Conservation (phyloP, 768 basidiomycete genomes). For the Suillus subluteus region DNA sequence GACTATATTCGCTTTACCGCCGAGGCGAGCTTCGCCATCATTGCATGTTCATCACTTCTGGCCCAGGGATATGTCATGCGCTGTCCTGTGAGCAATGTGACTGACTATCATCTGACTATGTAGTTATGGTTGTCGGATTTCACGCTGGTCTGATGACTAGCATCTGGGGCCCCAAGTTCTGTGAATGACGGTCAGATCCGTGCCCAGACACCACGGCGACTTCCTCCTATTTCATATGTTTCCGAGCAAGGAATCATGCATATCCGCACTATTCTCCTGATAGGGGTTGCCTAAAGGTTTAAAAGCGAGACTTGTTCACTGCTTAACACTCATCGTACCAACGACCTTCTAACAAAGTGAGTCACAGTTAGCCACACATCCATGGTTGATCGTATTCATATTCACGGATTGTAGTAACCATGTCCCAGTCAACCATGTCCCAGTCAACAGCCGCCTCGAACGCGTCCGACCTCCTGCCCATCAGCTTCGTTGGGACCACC, state of each 20-base stretch:
- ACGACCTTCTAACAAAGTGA: not conserved
- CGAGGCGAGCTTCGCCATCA: not conserved
- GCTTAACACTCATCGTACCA: not conserved
- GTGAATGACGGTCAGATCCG: not conserved
- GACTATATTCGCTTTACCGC: not conserved
- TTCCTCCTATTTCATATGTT: not conserved
- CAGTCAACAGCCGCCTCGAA: not conserved
- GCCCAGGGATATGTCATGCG: not conserved
- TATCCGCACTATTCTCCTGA: not conserved
- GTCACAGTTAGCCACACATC: not conserved
- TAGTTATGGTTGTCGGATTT: not conserved
- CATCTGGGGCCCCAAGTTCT: not conserved
- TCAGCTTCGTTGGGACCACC: not conserved
- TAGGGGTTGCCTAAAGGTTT: not conserved
- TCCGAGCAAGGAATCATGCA: not conserved
- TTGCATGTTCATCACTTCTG: not conserved
- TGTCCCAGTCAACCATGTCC: constrained; percentile 1
- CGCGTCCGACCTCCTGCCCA: not conserved
- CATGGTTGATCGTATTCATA: not conserved
- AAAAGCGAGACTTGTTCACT: not conserved
- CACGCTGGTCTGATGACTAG: not conserved
- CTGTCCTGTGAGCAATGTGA: not conserved
- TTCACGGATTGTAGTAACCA: not conserved
- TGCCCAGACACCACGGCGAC: not conserved
- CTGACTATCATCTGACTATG: not conserved